A percentile compares a stretch with the other conserved stretches of the same genome.
These are phyloP conservation scores for Nematocida ironsii DNA, from an alignment of 371 early-diverging fungal species.

Conservation along the genomic window DNA sequence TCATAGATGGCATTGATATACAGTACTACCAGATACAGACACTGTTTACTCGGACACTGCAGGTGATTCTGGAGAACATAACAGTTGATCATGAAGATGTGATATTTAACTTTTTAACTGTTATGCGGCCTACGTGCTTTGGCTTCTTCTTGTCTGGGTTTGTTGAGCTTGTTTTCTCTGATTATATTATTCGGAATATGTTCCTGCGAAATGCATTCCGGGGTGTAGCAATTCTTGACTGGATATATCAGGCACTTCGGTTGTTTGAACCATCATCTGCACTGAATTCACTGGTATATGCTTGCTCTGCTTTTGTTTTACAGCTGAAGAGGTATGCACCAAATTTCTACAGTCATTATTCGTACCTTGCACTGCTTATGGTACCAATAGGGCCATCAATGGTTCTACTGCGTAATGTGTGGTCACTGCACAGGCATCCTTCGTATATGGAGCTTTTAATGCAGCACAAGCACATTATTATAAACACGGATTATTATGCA, in stretches of 20 bases:
- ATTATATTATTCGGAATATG: constrained; percentile 50
- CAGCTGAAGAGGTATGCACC: constrained; percentile 38
- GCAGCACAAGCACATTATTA: constrained; percentile 30
- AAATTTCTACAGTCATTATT: constrained; percentile 44
- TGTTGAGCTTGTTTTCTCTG: constrained; percentile 53
- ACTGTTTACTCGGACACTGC: constrained; percentile 30
- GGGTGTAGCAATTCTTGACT: constrained; percentile 33
- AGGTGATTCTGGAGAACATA: constrained; percentile 39
- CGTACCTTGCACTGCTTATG: constrained; percentile 29
- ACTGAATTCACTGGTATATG: constrained; percentile 31
- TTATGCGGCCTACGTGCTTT: constrained; percentile 15
- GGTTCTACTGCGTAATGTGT: constrained; percentile 37
- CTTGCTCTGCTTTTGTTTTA: constrained; percentile 40
- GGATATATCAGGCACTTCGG: constrained; percentile 36
- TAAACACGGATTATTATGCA: constrained; percentile 27
- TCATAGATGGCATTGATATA: constrained; percentile 44
- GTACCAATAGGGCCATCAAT: constrained; percentile 21
- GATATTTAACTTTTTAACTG: constrained; percentile 29
- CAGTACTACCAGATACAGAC: constrained; percentile 51
- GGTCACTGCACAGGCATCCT: constrained; percentile 49
- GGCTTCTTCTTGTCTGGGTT: constrained; percentile 45
- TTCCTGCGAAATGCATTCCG: constrained; percentile 37
- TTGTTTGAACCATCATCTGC: neutral
- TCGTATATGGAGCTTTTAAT: constrained; percentile 9
- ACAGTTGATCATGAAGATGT: constrained; percentile 26